Evolutionary conservation across 768 basidiomycete genomes (phyloP).

Genomic region (Macrolepiota fuliginosa): DNA sequence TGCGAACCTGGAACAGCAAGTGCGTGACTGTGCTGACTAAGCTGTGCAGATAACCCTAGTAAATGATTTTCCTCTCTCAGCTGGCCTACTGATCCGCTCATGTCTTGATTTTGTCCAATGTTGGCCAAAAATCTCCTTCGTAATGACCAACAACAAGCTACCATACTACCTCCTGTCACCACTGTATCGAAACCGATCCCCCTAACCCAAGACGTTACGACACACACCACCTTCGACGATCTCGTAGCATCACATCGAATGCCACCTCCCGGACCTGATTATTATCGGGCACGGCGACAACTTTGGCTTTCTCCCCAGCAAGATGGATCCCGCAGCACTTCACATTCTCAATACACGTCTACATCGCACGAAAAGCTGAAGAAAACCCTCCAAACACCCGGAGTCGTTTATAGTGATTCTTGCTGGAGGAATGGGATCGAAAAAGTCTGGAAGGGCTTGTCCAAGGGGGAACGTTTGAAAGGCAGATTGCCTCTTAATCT

Average conservation of each 20-base stretch:
- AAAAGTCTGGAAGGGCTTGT: conserved; percentile 63
- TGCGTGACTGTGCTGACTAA: conserved; percentile 15
- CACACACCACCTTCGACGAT: conserved; percentile 5
- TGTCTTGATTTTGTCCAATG: neutral
- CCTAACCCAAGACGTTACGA: neutral
- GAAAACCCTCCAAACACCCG: conserved; percentile 43
- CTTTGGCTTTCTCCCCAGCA: conserved; percentile 51
- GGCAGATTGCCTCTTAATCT: conserved; percentile 58
- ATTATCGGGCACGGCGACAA: conserved; percentile 60
- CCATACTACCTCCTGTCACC: neutral
- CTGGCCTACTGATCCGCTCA: neutral
- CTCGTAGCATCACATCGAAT: conserved; percentile 25
- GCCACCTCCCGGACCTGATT: conserved; percentile 61
- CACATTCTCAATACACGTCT: conserved; percentile 23
- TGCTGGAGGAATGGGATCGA: conserved; percentile 57
- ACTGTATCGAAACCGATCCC: neutral
- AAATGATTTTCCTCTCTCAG: neutral
- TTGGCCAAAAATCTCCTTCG: neutral
- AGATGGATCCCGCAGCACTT: conserved; percentile 17
- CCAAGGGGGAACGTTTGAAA: conserved; percentile 56
- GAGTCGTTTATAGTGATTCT: conserved; percentile 45
- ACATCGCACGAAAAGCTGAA: conserved; percentile 48
- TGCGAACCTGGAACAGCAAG: neutral
- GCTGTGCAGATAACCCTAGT: neutral
- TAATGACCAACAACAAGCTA: neutral